A percentile compares a stretch with the other conserved stretches of the same genome.
Conservation (phyloP, 148 eudicot genomes). For the Polygonum aviculare region DNA sequence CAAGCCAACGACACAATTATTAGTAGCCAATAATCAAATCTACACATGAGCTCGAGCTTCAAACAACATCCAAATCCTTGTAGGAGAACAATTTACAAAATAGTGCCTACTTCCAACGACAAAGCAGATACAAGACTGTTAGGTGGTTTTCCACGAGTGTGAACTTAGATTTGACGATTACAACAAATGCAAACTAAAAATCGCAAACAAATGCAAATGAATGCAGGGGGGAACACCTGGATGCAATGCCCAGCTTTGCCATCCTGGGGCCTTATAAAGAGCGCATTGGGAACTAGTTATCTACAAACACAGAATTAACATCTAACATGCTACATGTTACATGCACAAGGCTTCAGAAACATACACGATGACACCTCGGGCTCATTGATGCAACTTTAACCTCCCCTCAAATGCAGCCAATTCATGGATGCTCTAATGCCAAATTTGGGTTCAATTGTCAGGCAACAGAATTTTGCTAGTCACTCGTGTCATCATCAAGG, state of each 20-base stretch:
- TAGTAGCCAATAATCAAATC: too few species aligned
- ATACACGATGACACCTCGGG: neutral
- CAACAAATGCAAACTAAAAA: neutral
- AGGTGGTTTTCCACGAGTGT: neutral
- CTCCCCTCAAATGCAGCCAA: neutral
- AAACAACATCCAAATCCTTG: too few species aligned
- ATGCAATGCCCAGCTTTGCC: neutral
- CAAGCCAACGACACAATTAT: too few species aligned
- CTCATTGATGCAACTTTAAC: neutral
- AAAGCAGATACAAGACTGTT: neutral
- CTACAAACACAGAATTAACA: neutral
- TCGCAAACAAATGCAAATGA: too few species aligned
- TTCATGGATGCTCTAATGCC: neutral
- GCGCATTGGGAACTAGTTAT: neutral
- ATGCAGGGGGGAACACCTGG: neutral
- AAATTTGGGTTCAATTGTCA: neutral
- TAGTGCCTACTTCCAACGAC: too few species aligned
- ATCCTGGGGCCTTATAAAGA: neutral
- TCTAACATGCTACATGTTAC: neutral
- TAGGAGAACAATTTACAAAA: neutral
- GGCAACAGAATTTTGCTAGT: conserved; percentile 9
- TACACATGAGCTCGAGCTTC: too few species aligned
- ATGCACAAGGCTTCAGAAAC: neutral
- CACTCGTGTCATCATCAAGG: conserved; percentile 27
- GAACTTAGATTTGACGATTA: neutral